Evolutionary conservation across 331 rosid species (phyloP), one percentile per base, ranked within the genome.

Genomic region (Quercus phellos): DNA sequence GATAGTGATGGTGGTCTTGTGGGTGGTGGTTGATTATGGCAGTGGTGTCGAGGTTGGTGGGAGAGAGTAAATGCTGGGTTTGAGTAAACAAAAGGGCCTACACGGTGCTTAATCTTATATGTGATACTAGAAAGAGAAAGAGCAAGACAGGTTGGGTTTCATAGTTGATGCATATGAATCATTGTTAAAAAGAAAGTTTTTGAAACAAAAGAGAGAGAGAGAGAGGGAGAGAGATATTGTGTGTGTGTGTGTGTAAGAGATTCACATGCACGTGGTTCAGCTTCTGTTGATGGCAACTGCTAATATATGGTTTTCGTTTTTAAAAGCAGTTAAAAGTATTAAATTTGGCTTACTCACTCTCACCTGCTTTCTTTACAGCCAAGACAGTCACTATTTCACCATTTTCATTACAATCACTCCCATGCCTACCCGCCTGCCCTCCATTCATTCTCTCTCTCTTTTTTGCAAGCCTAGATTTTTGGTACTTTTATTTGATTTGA

Each of bases 231-330:
- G 75, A 24, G 26, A 24, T 1, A 84, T 50, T 5, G 0, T 35
- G 8, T 13, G 74, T 63, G 8, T 13, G 74, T 63, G 61, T 7
- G 64, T 21, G 58, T 63, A 75, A 26, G 42, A 59, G 32, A 59
- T 42, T 66, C 74, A 78, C 92, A 82, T 92, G 97, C 98, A 94
- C 98, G 93, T 94, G 97, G 83, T 88, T 88, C 70, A 83, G 77
- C 84, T 88, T 85, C 90, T 38, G 72, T 84, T 85, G 93, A 85
- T 89, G 81, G 80, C 94, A 81, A 87, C 88, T 85, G 80, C 85
- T 84, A 29, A 80, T 83, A 72, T 83, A 87, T 78, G 61, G 55
- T 55, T 80, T 72, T 24, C 26, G 26, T 24, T 24, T 38, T 1
- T 38, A 21, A 22, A 74, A 71, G 81, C 76, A 50, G 77, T 59